Conservation (phyloP, 225 moss, liverwort and hornwort species). For the Asterella californica region DNA sequence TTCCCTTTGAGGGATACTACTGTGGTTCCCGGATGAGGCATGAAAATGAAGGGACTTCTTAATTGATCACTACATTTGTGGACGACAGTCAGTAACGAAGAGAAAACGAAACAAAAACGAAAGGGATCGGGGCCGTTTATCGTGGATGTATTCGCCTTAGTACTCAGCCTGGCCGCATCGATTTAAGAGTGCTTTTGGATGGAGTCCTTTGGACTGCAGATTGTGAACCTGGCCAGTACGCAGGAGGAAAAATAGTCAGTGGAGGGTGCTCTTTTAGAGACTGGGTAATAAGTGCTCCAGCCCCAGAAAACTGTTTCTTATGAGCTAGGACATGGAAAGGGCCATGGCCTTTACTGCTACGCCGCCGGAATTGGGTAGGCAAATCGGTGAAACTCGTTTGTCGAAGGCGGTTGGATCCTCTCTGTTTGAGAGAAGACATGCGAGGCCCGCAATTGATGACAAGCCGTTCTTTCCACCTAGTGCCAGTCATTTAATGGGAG, state of each 20-base stretch:
- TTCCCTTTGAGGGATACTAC: not conserved
- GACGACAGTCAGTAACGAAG: not conserved
- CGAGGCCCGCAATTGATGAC: constrained; percentile 44
- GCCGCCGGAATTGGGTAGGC: constrained; percentile 33
- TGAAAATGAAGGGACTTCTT: not conserved
- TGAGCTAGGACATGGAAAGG: constrained; percentile 16
- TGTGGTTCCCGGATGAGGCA: not conserved
- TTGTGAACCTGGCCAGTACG: not conserved
- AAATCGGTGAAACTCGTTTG: constrained; percentile 35
- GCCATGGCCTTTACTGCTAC: constrained; percentile 39
- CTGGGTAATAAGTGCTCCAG: constrained; percentile 17
- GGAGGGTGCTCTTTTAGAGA: not conserved
- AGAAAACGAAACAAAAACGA: not conserved
- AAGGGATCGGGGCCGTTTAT: not conserved
- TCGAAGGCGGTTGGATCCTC: constrained; percentile 34
- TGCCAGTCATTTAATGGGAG: constrained; percentile 9
- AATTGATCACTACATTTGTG: constrained; percentile 5
- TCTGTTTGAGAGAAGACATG: constrained; percentile 39
- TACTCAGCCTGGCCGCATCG: constrained; percentile 8
- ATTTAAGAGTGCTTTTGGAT: constrained; percentile 18
- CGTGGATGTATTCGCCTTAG: constrained; percentile 13
- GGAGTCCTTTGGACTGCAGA: constrained; percentile 13
- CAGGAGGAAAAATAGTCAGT: constrained; percentile 5
- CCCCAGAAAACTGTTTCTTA: not conserved
- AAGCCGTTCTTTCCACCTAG: constrained; percentile 31